These are phyloP conservation scores for Arabis hirsuta DNA, from an alignment of 345 rosid species.

Conservation along the genomic window DNA sequence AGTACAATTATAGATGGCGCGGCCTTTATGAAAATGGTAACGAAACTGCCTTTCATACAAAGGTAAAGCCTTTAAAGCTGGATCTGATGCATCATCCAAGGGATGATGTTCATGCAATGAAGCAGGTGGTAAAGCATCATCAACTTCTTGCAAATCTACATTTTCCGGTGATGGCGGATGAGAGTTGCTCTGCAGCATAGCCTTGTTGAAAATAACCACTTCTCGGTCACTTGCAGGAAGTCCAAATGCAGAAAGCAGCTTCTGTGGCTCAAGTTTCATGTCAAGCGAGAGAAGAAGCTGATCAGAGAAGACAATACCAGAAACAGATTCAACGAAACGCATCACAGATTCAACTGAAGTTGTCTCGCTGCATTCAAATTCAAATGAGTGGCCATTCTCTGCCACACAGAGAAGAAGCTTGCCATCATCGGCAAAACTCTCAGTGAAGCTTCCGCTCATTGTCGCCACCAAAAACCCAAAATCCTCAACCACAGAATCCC, in stretches of 20 bases:
- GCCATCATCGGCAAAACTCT: slow-evolving; percentile 55
- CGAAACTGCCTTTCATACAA: slow-evolving; percentile 87
- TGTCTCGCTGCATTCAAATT: slow-evolving; percentile 65
- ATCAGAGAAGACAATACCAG: slow-evolving; percentile 66
- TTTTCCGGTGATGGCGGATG: slow-evolving; percentile 70
- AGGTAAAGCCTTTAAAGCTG: slow-evolving; percentile 94
- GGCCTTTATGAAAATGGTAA: slow-evolving; percentile 71
- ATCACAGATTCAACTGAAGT: slow-evolving; percentile 78
- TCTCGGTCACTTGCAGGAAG: slow-evolving; percentile 76
- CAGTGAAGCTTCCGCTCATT: slow-evolving; percentile 77
- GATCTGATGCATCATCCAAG: slow-evolving; percentile 84
- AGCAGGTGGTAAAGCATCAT: slow-evolving; percentile 60
- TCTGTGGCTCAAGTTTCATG: slow-evolving; percentile 83
- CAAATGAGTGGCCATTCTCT: slow-evolving; percentile 84
- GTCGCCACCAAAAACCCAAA: slow-evolving; percentile 38
- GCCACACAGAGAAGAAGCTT: slow-evolving; percentile 87
- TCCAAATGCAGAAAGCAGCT: slow-evolving; percentile 68
- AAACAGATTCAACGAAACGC: slow-evolving; percentile 59
- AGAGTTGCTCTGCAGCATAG: slow-evolving; percentile 67
- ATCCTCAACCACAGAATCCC: slow-evolving; percentile 44
- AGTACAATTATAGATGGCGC: slow-evolving; percentile 61
- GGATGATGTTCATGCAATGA: slow-evolving; percentile 68
- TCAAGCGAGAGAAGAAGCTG: slow-evolving; percentile 88
- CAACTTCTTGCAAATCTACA: slow-evolving; percentile 55
- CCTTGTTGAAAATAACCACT: slow-evolving; percentile 78